Evolutionary conservation across 2,329 filamentous ascomycete genomes (phyloP).

Genomic region (Fusarium foetens): DNA sequence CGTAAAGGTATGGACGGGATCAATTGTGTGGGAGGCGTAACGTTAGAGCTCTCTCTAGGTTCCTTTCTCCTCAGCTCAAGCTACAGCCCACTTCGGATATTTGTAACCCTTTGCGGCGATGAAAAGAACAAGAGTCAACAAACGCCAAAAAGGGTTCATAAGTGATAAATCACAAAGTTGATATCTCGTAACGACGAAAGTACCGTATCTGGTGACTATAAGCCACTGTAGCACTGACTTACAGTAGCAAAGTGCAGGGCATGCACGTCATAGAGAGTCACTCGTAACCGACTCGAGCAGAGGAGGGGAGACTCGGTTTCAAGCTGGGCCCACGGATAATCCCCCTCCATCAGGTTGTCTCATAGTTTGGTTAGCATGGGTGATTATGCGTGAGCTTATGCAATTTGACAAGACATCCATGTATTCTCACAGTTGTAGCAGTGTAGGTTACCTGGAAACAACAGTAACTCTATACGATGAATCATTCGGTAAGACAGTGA

Average conservation of each 20-base stretch:
- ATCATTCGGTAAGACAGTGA: background rate
- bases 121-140: background rate
- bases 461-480: background rate
- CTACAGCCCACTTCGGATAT: slow-evolving; percentile 36
- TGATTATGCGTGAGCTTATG: background rate
- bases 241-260: slow-evolving; percentile 2
- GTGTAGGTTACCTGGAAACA: background rate
- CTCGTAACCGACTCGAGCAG: slow-evolving; percentile 17
- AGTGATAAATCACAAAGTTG: background rate
- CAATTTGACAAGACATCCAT: background rate
- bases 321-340: slow-evolving; percentile 23
- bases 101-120: slow-evolving; percentile 14
- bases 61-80: slow-evolving; percentile 31
- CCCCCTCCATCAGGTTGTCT: slow-evolving; percentile 15
- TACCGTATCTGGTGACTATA: background rate
- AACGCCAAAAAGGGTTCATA: background rate
- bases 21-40: slow-evolving; percentile 9
- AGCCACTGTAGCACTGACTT: background rate
- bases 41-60: slow-evolving; percentile 9
- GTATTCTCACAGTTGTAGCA: background rate
- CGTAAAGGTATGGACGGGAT: background rate
- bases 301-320: slow-evolving; percentile 27
- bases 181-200: background rate
- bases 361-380: background rate
- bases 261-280: slow-evolving; percentile 34